Conservation (phyloP, 176 grass and related monocot genomes). For the Calamus simplicifolius region DNA sequence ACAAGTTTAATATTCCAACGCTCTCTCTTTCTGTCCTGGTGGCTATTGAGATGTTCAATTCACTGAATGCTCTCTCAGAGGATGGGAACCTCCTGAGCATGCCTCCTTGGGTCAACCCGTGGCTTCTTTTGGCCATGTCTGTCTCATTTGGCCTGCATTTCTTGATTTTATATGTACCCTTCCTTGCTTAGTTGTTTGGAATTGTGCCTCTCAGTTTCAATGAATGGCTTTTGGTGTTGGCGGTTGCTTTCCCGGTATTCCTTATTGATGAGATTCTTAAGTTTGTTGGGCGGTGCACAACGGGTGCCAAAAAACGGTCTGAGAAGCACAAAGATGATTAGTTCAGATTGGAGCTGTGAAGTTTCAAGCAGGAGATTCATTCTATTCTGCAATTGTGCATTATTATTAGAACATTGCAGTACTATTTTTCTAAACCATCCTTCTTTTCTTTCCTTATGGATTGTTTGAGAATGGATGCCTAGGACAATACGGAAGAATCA, state of each 20-base stretch:
- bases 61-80: conserved; percentile 88
- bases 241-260: conserved; percentile 63
- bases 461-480: too few species aligned
- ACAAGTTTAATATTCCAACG: too few species aligned
- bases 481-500: too few species aligned
- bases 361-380: too few species aligned
- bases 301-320: conserved; percentile 21
- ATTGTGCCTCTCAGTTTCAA: conserved; percentile 95
- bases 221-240: conserved; percentile 84
- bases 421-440: too few species aligned
- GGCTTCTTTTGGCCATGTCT: conserved; percentile 94
- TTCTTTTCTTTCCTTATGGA: too few species aligned
- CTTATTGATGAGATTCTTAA: conserved; percentile 90
- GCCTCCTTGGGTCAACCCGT: conserved; percentile 95
- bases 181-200: conserved; percentile 75
- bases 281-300: conserved; percentile 54
- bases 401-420: too few species aligned
- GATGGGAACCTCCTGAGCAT: conserved; percentile 78
- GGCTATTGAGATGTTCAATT: conserved; percentile 99
- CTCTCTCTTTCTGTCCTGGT: conserved; percentile 89
- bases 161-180: conserved; percentile 83
- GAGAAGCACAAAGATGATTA: conserved; percentile 72
- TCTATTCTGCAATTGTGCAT: too few species aligned
- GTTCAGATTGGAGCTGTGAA: neutral
- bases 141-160: conserved; percentile 90